Evolutionary conservation across 2,329 filamentous ascomycete species (phyloP).

Genomic region (Venturia aucupariae): DNA sequence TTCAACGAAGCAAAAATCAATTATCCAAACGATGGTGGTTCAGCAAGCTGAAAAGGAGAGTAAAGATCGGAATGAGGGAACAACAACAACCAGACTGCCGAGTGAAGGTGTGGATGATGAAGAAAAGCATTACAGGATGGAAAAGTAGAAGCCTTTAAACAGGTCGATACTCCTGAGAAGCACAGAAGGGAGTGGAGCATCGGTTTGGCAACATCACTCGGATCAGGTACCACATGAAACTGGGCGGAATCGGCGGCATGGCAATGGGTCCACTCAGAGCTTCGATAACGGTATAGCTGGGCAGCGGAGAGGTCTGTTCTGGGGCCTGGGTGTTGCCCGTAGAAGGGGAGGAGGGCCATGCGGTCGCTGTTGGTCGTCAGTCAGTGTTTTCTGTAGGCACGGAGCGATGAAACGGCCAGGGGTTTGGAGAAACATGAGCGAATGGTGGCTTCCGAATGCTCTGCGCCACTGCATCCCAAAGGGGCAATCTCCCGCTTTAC

Average conservation of each 20-base stretch:
- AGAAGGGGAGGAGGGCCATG: not conserved
- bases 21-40: conserved; percentile 5
- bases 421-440: not conserved
- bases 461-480: not conserved
- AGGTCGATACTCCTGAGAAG: not conserved
- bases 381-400: not conserved
- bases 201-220: not conserved
- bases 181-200: conserved; percentile 1
- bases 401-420: not conserved
- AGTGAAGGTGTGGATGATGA: not conserved
- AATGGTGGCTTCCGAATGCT: not conserved
- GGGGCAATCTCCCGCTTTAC: not conserved
- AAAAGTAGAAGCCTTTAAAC: not conserved
- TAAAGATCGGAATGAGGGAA: not conserved
- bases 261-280: not conserved
- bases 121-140: not conserved
- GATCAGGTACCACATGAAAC: not conserved
- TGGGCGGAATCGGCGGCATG: not conserved
- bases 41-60: conserved; percentile 8
- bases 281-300: not conserved
- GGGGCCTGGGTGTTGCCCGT: not conserved
- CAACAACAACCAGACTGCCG: not conserved
- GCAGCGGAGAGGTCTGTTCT: not conserved
- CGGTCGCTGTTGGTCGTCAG: not conserved
- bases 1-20: not conserved